Base-by-base conservation (phyloP, 2,329 filamentous ascomycete species). In the Colletotrichum graminicola region DNA sequence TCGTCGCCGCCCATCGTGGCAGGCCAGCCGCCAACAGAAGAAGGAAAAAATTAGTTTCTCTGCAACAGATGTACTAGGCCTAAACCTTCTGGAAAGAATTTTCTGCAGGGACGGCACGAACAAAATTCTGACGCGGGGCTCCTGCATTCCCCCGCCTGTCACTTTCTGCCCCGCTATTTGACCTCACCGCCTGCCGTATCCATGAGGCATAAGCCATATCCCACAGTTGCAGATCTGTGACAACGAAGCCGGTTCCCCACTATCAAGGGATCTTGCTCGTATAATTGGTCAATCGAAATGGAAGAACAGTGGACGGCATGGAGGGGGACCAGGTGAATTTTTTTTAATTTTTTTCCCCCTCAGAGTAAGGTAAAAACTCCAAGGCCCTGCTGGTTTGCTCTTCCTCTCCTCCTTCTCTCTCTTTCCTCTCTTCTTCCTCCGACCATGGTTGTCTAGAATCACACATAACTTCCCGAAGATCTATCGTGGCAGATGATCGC, bases 401-500 rank as follows among this genome's bases (percentile, higher is more conserved):
- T 56, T 36, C 52, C 55, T 41, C 57, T 54, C 56, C 23, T 57
- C 56, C 41, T 68, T 62, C 66, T 63, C 60, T 71, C 67, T 73
- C 62, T 71, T 66, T 57, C 64, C 62, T 67, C 64, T 71, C 57
- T 66, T 66, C 66, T 62, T 73, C 59, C 62, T 72, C 49, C 66
- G 67, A 72, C 69, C 45, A 74, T 74, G 73, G 66, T 67, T 61
- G 54, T 66, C 61, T 74, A 71, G 66, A 68, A 67, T 43, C 55
- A 68, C 62, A 57, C 56, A 56, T 61, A 54, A 62, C 71, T 74
- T 73, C 73, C 71, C 73, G 68, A 72, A 71, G 73, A 74, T 74
- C 73, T 73, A 73, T 74, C 71, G 71, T 73, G 64, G 73, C 73
- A 74, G 73, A 74, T 74, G 73, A 74, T 74, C 73, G 66, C 73